Base-by-base conservation (phyloP, 306 rosid genomes). In the Gillenia trifoliata region DNA sequence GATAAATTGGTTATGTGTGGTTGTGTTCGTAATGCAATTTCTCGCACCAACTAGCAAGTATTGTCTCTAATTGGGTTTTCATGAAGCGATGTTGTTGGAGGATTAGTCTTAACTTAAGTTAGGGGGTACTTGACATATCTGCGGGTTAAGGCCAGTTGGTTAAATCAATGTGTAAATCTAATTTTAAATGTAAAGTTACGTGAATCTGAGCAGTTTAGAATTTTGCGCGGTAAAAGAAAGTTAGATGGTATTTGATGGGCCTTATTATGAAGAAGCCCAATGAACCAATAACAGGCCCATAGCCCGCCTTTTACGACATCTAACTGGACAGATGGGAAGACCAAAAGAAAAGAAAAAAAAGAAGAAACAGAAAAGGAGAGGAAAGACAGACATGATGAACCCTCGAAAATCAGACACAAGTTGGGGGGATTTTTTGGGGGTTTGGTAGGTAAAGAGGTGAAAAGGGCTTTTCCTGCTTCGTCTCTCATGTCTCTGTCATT, bases 131-230 rank as follows among this genome's bases (percentile, higher is more conserved):
- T 4, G 2, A 15, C 2, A 1, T 15, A 45, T n/a, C n/a, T 15
- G 2, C 20, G 16, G 16, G 5, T 45, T 15, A 45, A n/a, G 50
- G 16, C 0, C 0, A 45, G 7, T 1, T 45, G 50, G 17, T 0
- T 1, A 13, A 0, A 6, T 0, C 2, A 45, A 1, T 0, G 7
- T 45, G n/a, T n/a, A n/a, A n/a, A n/a, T n/a, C n/a, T n/a, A n/a
- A n/a, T n/a, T n/a, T n/a, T n/a, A n/a, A n/a, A n/a, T n/a, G n/a
- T n/a, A n/a, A n/a, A n/a, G n/a, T n/a, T n/a, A n/a, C n/a, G n/a
- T n/a, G n/a, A n/a, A n/a, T 5, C 2, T 4, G 6, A 5, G 0
- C 6, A 5, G 52, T 5, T 47, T 0, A 47, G 20, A 15, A 5
- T 16, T n/a, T n/a, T 0, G 6, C 3, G 0, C 0, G 20, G 6